Conservation (phyloP, 1,139 yeast genomes). For the Candida labiduridarum region DNA sequence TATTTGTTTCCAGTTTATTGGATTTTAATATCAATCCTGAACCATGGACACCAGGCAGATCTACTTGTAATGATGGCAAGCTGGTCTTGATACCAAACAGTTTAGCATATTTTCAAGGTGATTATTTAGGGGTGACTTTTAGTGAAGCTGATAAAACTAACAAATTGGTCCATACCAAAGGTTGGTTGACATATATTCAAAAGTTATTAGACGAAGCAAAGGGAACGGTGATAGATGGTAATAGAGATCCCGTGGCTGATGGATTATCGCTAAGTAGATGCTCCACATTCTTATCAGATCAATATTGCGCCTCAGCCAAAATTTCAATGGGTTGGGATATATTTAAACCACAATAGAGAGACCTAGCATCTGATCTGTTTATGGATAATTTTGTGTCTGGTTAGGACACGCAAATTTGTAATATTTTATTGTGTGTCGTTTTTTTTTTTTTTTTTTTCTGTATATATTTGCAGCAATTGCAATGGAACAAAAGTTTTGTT, state of each 20-base stretch:
- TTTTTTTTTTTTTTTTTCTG: background rate
- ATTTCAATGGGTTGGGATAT: constrained; percentile 4
- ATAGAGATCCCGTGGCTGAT: constrained; percentile 6
- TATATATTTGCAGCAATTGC: background rate
- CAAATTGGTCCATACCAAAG: constrained; percentile 20
- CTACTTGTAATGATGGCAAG: constrained; percentile 22
- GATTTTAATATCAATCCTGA: constrained; percentile 23
- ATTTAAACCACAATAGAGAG: background rate
- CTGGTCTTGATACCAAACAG: constrained; percentile 25
- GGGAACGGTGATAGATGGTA: background rate
- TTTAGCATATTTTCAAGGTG: constrained; percentile 22
- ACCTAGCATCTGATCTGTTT: too few species aligned
- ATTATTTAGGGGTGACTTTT: constrained; percentile 23
- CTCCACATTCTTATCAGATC: constrained; percentile 15
- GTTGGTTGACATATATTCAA: constrained; percentile 20
- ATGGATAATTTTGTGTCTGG: background rate
- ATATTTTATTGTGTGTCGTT: too few species aligned
- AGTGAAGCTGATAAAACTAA: constrained; percentile 25
- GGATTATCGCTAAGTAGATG: constrained; percentile 18
- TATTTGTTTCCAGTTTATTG: constrained; percentile 21
- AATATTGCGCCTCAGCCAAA: constrained; percentile 16
- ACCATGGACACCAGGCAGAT: constrained; percentile 17
- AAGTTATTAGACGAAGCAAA: constrained; percentile 10
- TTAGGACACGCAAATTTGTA: background rate
- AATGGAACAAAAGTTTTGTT: background rate